Conservation (phyloP, 352 stramenopile genomes). For the Globisporangium cylindrosporum region DNA sequence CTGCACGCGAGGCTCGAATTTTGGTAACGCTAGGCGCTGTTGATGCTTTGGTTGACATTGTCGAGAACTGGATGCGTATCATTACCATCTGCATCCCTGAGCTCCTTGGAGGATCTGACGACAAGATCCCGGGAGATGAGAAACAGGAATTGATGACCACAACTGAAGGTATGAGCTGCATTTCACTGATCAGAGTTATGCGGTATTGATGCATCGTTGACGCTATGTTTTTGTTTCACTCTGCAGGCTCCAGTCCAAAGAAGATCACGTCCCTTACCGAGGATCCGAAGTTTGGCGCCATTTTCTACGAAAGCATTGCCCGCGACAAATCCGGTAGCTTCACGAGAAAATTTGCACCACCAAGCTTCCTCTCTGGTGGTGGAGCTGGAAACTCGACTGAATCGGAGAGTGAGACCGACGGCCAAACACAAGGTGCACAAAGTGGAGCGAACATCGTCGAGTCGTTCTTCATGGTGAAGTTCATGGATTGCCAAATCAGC, state of each 20-base stretch:
- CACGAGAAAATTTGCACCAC: background rate
- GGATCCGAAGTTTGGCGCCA: constrained; percentile 66
- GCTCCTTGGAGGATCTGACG: constrained; percentile 19
- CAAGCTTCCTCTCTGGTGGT: constrained; percentile 4
- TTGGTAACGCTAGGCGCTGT: constrained; percentile 58
- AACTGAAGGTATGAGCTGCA: constrained; percentile 3
- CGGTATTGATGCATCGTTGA: background rate
- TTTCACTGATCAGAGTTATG: background rate
- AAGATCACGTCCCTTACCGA: constrained; percentile 66
- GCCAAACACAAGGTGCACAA: background rate
- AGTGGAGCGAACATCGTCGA: constrained; percentile 27
- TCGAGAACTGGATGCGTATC: constrained; percentile 61
- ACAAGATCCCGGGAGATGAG: constrained; percentile 8
- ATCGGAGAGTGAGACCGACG: background rate
- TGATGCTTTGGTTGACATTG: constrained; percentile 62
- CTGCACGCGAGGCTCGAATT: constrained; percentile 52
- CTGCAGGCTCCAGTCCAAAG: constrained; percentile 38
- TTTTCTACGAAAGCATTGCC: constrained; percentile 42
- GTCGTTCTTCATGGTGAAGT: constrained; percentile 67
- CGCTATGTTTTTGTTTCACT: background rate
- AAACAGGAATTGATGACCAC: background rate
- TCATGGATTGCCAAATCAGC: constrained; percentile 77
- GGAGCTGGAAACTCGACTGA: background rate
- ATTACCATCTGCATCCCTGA: constrained; percentile 43
- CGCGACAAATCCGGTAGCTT: constrained; percentile 23